phyloP scores from a whole-genome alignment of 2,329 filamentous ascomycete species.

The Huntiella omanensis region DNA sequence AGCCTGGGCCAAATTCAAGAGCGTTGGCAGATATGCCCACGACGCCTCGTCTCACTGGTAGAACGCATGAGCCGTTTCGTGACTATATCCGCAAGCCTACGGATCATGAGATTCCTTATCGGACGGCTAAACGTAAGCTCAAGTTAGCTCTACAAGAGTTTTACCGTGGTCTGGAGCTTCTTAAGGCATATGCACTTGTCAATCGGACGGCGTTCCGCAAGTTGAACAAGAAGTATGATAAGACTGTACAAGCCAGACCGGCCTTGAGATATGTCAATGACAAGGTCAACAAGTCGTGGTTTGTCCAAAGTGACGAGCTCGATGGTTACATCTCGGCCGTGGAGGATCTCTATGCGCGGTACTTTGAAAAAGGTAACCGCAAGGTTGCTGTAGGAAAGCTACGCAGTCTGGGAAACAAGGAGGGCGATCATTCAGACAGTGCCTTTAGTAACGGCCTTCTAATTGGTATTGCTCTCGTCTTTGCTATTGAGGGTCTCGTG shows the following conservation, averaged over 20 bases:
- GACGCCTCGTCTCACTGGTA: conserved; percentile 25
- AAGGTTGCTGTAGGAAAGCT: conserved; percentile 83
- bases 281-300: conserved; percentile 77
- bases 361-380: conserved; percentile 84
- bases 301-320: conserved; percentile 72
- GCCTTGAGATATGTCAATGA: conserved; percentile 72
- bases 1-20: conserved; percentile 40
- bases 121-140: conserved; percentile 74
- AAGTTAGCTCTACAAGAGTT: conserved; percentile 85
- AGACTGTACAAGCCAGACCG: conserved; percentile 61
- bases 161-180: conserved; percentile 74
- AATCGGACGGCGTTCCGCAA: conserved; percentile 92
- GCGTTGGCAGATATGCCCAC: conserved; percentile 34
- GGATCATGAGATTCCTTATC: conserved; percentile 51
- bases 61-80: conserved; percentile 19
- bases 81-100: conserved; percentile 33
- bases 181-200: conserved; percentile 78
- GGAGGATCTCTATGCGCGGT: conserved; percentile 83
- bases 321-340: conserved; percentile 64
- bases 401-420: conserved; percentile 45
- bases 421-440: conserved; percentile 26
- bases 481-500: conserved; percentile 45
- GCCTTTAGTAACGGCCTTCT: conserved; percentile 45
- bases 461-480: conserved; percentile 48
- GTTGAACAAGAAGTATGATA: conserved; percentile 98